Percentiles rank a stretch among this genome's conserved stretches.
Evolutionary conservation across 257 asterid genomes (phyloP).

Genomic region (Rubia yunnanensis): DNA sequence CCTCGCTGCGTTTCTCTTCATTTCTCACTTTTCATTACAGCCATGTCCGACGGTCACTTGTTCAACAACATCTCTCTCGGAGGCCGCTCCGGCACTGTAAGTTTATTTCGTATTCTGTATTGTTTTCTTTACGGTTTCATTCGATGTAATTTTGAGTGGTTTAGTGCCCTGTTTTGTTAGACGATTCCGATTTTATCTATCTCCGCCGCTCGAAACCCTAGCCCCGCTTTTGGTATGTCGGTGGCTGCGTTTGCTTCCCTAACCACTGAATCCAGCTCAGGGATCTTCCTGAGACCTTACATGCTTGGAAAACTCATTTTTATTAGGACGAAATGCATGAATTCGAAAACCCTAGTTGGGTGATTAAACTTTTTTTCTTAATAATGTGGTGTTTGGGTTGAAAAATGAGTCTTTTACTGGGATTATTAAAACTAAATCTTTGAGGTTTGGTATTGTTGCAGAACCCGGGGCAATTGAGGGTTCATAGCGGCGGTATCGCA

Average conservation of each 20-base stretch:
- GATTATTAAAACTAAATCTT: not conserved
- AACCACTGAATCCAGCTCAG: not conserved
- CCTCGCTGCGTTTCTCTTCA: not conserved
- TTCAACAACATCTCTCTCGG: slow-evolving; percentile 75
- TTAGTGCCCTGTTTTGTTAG: not conserved
- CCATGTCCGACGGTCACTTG: slow-evolving; percentile 74
- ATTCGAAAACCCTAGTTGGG: not conserved
- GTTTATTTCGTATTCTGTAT: not conserved
- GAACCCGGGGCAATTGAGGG: slow-evolving; percentile 88
- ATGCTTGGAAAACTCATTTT: not conserved
- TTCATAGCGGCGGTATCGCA: slow-evolving; percentile 66
- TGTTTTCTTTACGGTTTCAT: not conserved
- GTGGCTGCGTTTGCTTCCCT: not conserved
- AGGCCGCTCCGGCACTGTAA: slow-evolving; percentile 89
- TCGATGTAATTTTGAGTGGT: not conserved
- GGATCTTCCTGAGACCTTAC: not conserved
- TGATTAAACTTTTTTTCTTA: not conserved
- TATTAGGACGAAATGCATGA: not conserved
- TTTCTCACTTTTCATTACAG: not conserved
- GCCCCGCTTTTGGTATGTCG: not conserved
- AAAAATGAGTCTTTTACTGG: not conserved
- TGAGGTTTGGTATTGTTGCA: slow-evolving; percentile 26
- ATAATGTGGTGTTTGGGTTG: not conserved
- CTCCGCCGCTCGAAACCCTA: slow-evolving; percentile 12
- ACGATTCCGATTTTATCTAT: not conserved